phyloP scores from a whole-genome alignment of 768 basidiomycete genomes.

The Psilocybe azurescens region DNA sequence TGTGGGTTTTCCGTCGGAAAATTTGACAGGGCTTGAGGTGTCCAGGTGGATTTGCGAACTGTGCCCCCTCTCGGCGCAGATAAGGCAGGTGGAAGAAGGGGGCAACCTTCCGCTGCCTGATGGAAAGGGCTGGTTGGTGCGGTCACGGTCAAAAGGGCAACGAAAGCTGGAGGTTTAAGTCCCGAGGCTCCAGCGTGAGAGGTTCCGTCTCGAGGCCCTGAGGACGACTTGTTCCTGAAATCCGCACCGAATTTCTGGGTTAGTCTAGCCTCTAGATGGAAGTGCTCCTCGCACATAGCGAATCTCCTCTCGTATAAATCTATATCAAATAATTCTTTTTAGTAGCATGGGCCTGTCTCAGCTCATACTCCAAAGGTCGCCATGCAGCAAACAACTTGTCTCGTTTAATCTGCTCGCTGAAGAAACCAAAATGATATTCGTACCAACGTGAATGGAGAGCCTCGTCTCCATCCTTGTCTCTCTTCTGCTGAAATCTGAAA shows the following conservation, averaged over 20 bases:
- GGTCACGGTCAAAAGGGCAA: neutral
- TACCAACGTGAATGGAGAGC: neutral
- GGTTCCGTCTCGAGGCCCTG: neutral
- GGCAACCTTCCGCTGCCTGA: conserved; percentile 8
- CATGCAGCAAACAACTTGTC: conserved; percentile 11
- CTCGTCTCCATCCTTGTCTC: neutral
- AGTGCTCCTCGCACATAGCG: neutral
- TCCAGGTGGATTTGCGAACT: neutral
- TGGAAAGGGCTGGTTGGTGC: conserved; percentile 8
- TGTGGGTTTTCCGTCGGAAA: conserved; percentile 3
- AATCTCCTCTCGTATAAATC: neutral
- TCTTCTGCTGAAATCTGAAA: conserved; percentile 9
- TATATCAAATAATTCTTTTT: neutral
- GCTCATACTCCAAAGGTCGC: conserved; percentile 12
- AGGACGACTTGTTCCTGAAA: no score
- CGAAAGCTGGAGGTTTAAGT: no score
- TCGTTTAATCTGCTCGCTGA: conserved; percentile 1
- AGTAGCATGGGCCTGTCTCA: conserved; percentile 1
- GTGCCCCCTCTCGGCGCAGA: conserved; percentile 15
- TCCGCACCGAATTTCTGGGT: no score
- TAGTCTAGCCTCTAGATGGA: neutral
- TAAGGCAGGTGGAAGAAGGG: conserved; percentile 9
- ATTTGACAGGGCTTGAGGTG: neutral
- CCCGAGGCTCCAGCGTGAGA: no score
- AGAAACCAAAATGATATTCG: conserved; percentile 9